phyloP scores from a whole-genome alignment of 2,329 filamentous ascomycete species.

The Aspergillus transmontanensis region DNA sequence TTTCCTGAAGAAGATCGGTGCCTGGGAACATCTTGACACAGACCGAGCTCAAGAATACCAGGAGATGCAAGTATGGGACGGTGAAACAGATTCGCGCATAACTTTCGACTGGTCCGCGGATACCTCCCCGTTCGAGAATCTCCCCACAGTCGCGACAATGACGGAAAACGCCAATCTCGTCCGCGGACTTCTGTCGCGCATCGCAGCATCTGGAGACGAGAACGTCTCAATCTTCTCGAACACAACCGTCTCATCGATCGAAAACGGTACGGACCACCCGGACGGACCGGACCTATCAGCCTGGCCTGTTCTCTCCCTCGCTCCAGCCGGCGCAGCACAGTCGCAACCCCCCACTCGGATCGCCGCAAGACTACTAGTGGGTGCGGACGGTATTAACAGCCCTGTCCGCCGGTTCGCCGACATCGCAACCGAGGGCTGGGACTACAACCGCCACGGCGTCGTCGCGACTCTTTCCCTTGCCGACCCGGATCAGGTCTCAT shows the following conservation, averaged over 20 bases:
- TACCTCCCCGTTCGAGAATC: slow-evolving; percentile 48
- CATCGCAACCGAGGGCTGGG: slow-evolving; percentile 86
- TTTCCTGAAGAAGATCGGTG: slow-evolving; percentile 81
- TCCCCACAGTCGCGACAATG: slow-evolving; percentile 86
- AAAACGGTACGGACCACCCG: slow-evolving; percentile 67
- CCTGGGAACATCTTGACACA: slow-evolving; percentile 75
- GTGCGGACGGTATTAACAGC: slow-evolving; percentile 92
- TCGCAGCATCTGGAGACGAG: slow-evolving; percentile 65
- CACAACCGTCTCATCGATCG: slow-evolving; percentile 77
- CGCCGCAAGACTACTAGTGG: slow-evolving; percentile 81
- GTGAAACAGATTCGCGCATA: slow-evolving; percentile 81
- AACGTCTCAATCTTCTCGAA: slow-evolving; percentile 71
- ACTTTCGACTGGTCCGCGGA: slow-evolving; percentile 76
- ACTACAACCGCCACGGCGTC: slow-evolving; percentile 86
- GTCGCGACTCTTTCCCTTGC: slow-evolving; percentile 84
- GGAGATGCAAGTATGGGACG: slow-evolving; percentile 99
- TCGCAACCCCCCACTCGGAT: slow-evolving; percentile 54
- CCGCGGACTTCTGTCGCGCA: slow-evolving; percentile 70
- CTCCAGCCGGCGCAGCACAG: slow-evolving; percentile 48
- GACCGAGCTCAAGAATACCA: slow-evolving; percentile 83
- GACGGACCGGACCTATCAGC: slow-evolving; percentile 74
- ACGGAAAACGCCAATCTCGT: slow-evolving; percentile 91
- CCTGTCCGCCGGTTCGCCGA: slow-evolving; percentile 87
- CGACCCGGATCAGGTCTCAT: slow-evolving; percentile 32
- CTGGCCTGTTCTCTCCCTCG: slow-evolving; percentile 83